Evolutionary conservation across 2,329 filamentous ascomycete genomes (phyloP), one percentile per base, ranked within the genome.

Genomic region (Fusarium penzigii): DNA sequence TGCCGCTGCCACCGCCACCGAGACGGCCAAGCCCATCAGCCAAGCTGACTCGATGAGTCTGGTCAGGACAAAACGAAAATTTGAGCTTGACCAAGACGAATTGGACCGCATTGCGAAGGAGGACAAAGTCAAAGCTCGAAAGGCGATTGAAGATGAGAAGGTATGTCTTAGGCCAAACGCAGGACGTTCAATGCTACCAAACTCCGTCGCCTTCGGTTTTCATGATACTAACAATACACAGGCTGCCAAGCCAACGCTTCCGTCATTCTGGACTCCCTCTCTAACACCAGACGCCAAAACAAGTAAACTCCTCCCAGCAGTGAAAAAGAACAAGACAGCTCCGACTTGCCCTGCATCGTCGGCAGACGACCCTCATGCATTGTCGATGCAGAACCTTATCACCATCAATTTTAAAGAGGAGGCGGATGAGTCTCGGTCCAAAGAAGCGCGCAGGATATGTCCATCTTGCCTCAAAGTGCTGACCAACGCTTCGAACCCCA

Each of bases 181-280:
- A 11, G n/a, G 13, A 39, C 17, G 32, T 42, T 8, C 32, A 32
- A 51, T 9, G 29, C 44, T 29, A n/a, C 17, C 44, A 41, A 52
- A 42, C 16, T 13, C 44, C 49, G 29, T 52, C 61, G 48, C 59
- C 39, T 29, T 63, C 13, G 25, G 10, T 13, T 40, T 8, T 29
- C 20, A 25, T 25, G 7, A 25, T 25, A 25, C 20, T 25, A 25
- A 17, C 49, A 45, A 43, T 38, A n/a, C 62, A 16, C 72, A 85
- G 66, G 81, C 84, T 3, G 77, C 81, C 9, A 89, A 88, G 70
- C 81, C 84, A 1, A 80, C 81, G 14, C 75, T 96, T 0, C 90
- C 91, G 0, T 95, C 91, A 1, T 97, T 97, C 74, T 97, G 93
- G 94, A 88, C 93, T 1, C 93, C 92, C 0, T 90, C 88, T 0